These are phyloP conservation scores for Pyricularia pennisetigena DNA, from an alignment of 2,329 filamentous ascomycete genomes.

Conservation along the genomic window DNA sequence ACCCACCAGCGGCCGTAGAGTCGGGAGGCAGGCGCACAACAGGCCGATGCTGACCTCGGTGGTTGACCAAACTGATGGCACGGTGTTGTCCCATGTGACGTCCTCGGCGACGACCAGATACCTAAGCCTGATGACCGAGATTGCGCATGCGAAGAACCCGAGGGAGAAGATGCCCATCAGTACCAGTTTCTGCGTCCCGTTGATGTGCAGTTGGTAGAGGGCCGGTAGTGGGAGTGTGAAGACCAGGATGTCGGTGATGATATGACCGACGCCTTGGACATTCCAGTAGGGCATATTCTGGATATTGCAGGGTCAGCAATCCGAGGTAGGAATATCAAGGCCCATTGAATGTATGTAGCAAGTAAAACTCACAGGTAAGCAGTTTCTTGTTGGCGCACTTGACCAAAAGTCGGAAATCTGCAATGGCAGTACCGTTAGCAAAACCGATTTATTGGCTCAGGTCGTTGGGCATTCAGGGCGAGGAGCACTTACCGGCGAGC, in stretches of 20 bases:
- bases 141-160: conserved; percentile 25
- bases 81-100: conserved; percentile 26
- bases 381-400: neutral
- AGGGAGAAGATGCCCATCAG: conserved; percentile 20
- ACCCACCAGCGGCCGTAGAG: conserved; percentile 20
- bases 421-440: neutral
- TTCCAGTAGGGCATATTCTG: neutral
- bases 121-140: conserved; percentile 27
- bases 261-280: neutral
- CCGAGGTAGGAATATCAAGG: neutral
- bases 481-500: neutral
- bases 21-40: conserved; percentile 25
- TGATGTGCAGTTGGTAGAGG: conserved; percentile 15
- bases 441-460: too few relatives aligned
- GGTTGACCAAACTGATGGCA: conserved; percentile 24
- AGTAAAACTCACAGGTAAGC: neutral
- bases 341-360: neutral
- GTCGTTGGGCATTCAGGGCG: too few relatives aligned
- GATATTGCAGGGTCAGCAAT: neutral
- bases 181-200: conserved; percentile 16
- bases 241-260: neutral
- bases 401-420: neutral
- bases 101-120: conserved; percentile 23
- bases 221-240: conserved; percentile 18
- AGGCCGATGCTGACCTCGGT: conserved; percentile 24